Percentiles rank a stretch among this genome's conserved stretches.
Evolutionary conservation across 371 early-diverging fungal genomes (phyloP).

Genomic region (Rhizopus sp.): DNA sequence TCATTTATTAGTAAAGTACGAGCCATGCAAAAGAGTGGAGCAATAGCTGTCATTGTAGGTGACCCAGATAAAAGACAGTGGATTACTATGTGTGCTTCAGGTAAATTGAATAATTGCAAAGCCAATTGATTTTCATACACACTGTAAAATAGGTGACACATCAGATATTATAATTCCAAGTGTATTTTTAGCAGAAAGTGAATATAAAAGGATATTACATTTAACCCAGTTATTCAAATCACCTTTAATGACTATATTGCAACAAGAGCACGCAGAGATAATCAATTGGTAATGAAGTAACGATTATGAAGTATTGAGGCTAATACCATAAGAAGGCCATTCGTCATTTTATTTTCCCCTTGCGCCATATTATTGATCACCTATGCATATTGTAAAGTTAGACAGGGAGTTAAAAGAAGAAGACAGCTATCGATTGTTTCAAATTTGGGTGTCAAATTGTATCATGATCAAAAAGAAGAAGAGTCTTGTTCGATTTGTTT

Average conservation of each 20-base stretch:
- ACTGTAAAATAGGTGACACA: slow-evolving; percentile 56
- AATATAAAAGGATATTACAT: slow-evolving; percentile 55
- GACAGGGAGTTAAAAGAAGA: slow-evolving; percentile 54
- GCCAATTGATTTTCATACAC: slow-evolving; percentile 3
- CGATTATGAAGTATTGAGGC: slow-evolving; percentile 17
- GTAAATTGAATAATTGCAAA: slow-evolving; percentile 29
- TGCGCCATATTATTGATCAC: slow-evolving; percentile 59
- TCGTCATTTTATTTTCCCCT: slow-evolving; percentile 28
- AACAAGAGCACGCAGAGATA: slow-evolving; percentile 6
- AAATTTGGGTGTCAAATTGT: slow-evolving; percentile 61
- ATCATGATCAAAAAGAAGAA: slow-evolving; percentile 54
- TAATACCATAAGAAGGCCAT: slow-evolving; percentile 24
- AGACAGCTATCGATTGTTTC: slow-evolving; percentile 72
- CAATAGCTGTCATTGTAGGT: slow-evolving; percentile 85
- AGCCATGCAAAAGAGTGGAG: slow-evolving; percentile 86
- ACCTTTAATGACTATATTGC: slow-evolving; percentile 42
- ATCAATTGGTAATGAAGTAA: slow-evolving; percentile 12
- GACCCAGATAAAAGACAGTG: slow-evolving; percentile 66
- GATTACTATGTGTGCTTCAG: slow-evolving; percentile 87
- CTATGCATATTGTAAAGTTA: slow-evolving; percentile 62
- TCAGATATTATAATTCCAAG: slow-evolving; percentile 76
- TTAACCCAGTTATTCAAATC: slow-evolving; percentile 38
- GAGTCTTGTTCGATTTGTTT: slow-evolving; percentile 92
- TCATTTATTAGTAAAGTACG: slow-evolving; percentile 86
- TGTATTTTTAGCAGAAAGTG: slow-evolving; percentile 67